A percentile compares a stretch with the other conserved stretches of the same genome.
phyloP scores from a whole-genome alignment of 257 asterid species.

The Nicotiana otophora region DNA sequence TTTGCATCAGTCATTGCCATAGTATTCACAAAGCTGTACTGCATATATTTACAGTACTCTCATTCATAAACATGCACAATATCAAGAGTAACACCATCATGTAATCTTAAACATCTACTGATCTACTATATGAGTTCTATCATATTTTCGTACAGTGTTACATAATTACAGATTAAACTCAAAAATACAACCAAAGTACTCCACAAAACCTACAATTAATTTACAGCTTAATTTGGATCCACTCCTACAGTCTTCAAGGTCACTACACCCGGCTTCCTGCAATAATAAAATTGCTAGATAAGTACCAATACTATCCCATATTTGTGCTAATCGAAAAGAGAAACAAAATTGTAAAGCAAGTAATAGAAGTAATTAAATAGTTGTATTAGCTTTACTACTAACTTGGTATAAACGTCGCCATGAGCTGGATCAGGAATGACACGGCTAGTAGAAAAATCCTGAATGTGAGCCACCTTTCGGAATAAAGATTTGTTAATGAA shows the following conservation, averaged over 20 bases:
- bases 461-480: slow-evolving; percentile 57
- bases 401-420: slow-evolving; percentile 37
- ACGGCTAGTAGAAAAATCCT: slow-evolving; percentile 19
- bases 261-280: slow-evolving; percentile 37
- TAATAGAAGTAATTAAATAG: background rate
- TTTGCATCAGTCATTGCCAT: background rate
- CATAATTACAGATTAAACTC: background rate
- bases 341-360: too few relatives aligned
- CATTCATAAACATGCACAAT: background rate
- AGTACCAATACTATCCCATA: background rate
- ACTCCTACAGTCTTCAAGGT: slow-evolving; percentile 51
- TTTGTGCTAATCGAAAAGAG: background rate
- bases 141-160: background rate
- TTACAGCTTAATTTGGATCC: slow-evolving; percentile 25
- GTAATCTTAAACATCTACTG: background rate
- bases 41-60: background rate
- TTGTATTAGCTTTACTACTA: background rate
- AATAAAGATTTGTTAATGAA: slow-evolving; percentile 53
- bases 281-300: background rate
- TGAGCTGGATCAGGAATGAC: slow-evolving; percentile 22
- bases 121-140: background rate
- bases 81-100: background rate
- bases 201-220: background rate
- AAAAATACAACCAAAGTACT: background rate
- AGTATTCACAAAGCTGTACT: background rate